Evolutionary conservation across 2,329 filamentous ascomycete species (phyloP).

Genomic region (Aspergillus phoenicis): DNA sequence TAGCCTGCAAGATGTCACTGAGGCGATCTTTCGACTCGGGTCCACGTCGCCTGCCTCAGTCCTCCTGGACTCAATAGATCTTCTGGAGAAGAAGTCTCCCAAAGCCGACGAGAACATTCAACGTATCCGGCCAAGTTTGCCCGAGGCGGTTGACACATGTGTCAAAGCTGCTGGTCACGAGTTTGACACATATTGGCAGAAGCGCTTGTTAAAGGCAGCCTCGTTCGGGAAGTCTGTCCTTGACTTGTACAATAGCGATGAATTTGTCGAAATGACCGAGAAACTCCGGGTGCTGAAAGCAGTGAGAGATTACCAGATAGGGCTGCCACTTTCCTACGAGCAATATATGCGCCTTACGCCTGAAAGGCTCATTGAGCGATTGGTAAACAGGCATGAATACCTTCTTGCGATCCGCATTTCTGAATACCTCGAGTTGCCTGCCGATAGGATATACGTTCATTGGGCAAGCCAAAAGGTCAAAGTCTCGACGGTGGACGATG

Average conservation of each 20-base stretch:
- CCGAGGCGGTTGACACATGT: slow-evolving; percentile 91
- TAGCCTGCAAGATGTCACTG: slow-evolving; percentile 63
- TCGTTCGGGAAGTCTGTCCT: slow-evolving; percentile 97
- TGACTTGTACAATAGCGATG: slow-evolving; percentile 95
- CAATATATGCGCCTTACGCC: slow-evolving; percentile 90
- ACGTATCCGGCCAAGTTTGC: slow-evolving; percentile 81
- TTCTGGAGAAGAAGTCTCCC: slow-evolving; percentile 89
- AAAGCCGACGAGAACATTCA: slow-evolving; percentile 98
- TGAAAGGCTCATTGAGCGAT: slow-evolving; percentile 79
- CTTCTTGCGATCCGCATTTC: slow-evolving; percentile 86
- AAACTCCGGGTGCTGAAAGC: slow-evolving; percentile 90
- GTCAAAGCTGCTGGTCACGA: slow-evolving; percentile 92
- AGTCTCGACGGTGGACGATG: slow-evolving; percentile 80
- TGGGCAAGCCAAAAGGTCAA: slow-evolving; percentile 97
- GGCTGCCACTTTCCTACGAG: slow-evolving; percentile 86
- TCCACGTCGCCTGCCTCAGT: slow-evolving; percentile 89
- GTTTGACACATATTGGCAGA: slow-evolving; percentile 89
- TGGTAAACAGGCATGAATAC: slow-evolving; percentile 89
- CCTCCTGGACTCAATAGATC: slow-evolving; percentile 87
- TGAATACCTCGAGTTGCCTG: slow-evolving; percentile 80
- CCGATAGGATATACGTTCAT: slow-evolving; percentile 90
- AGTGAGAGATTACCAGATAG: slow-evolving; percentile 86
- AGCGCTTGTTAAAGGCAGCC: slow-evolving; percentile 90
- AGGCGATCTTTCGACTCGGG: slow-evolving; percentile 85
- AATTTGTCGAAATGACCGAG: slow-evolving; percentile 98